A percentile compares a stretch with the other conserved stretches of the same genome.
Conservation (phyloP, 306 rosid genomes). For the Pterocarpus macrocarpus region DNA sequence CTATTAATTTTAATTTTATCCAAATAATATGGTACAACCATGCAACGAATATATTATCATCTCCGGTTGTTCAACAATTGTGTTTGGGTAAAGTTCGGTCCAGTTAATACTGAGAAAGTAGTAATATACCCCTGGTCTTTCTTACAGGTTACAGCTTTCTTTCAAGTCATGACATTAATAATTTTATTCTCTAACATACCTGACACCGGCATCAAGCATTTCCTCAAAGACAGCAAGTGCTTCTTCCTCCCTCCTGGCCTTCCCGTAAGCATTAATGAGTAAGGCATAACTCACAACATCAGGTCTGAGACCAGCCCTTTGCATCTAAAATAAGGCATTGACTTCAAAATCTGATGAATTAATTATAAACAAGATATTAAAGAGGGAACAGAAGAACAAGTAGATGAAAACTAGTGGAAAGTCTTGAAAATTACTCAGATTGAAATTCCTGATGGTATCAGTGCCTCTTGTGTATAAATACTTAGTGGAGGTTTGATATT, state of each 20-base stretch:
- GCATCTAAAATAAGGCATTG: slow-evolving; percentile 80
- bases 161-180: neutral
- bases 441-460: slow-evolving; percentile 15
- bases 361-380: slow-evolving; percentile 54
- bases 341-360: slow-evolving; percentile 61
- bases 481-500: slow-evolving; percentile 29
- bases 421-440: slow-evolving; percentile 43
- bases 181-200: slow-evolving; percentile 57
- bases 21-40: neutral
- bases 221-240: slow-evolving; percentile 98
- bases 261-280: slow-evolving; percentile 90
- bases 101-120: neutral
- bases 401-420: neutral
- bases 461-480: slow-evolving; percentile 29
- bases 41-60: too few species aligned
- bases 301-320: slow-evolving; percentile 90
- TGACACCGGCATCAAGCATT: slow-evolving; percentile 97
- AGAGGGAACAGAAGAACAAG: slow-evolving; percentile 20
- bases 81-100: neutral
- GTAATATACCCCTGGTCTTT: neutral
- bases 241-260: slow-evolving; percentile 97
- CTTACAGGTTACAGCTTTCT: slow-evolving; percentile 21
- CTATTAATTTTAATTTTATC: neutral
- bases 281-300: slow-evolving; percentile 93
- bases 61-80: too few species aligned